phyloP scores from a whole-genome alignment of 1,284 basidiomycete species.

The Anthracocystis panici-leucophaei region DNA sequence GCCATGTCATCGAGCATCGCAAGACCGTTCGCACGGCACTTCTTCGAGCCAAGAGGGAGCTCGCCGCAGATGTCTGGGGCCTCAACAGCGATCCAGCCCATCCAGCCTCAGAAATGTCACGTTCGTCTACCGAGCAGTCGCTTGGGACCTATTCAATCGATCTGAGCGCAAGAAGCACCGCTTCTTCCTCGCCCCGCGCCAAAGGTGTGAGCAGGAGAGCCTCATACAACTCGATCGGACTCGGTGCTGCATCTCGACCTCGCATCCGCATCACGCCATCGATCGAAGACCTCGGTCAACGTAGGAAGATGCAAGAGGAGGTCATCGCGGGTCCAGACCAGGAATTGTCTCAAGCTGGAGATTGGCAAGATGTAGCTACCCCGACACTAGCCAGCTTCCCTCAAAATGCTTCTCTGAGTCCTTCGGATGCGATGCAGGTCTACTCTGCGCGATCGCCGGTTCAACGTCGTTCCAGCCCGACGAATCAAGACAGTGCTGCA shows the following conservation, averaged over 20 bases:
- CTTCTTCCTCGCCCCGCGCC: slow-evolving; percentile 37
- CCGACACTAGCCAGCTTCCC: slow-evolving; percentile 12
- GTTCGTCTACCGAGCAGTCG: slow-evolving; percentile 43
- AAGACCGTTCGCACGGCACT: slow-evolving; percentile 55
- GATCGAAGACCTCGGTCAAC: slow-evolving; percentile 56
- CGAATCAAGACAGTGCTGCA: not conserved
- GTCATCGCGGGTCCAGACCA: slow-evolving; percentile 20
- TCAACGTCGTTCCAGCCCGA: not conserved
- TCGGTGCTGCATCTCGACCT: slow-evolving; percentile 34
- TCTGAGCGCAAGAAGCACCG: slow-evolving; percentile 41
- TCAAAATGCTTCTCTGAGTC: slow-evolving; percentile 24
- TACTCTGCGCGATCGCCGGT: slow-evolving; percentile 3
- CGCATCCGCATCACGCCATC: slow-evolving; percentile 64
- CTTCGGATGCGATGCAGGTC: slow-evolving; percentile 34
- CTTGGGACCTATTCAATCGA: slow-evolving; percentile 45
- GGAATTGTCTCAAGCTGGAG: slow-evolving; percentile 8
- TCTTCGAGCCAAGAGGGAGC: slow-evolving; percentile 36
- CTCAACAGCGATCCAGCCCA: slow-evolving; percentile 21
- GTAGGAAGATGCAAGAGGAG: slow-evolving; percentile 40
- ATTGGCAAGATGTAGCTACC: slow-evolving; percentile 37
- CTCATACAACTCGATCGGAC: slow-evolving; percentile 31
- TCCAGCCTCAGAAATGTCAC: slow-evolving; percentile 19
- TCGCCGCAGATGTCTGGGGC: slow-evolving; percentile 27
- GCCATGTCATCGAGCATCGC: slow-evolving; percentile 56
- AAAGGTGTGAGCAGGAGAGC: slow-evolving; percentile 16